Conservation (phyloP, 306 rosid genomes). For the Quercus cerris region DNA sequence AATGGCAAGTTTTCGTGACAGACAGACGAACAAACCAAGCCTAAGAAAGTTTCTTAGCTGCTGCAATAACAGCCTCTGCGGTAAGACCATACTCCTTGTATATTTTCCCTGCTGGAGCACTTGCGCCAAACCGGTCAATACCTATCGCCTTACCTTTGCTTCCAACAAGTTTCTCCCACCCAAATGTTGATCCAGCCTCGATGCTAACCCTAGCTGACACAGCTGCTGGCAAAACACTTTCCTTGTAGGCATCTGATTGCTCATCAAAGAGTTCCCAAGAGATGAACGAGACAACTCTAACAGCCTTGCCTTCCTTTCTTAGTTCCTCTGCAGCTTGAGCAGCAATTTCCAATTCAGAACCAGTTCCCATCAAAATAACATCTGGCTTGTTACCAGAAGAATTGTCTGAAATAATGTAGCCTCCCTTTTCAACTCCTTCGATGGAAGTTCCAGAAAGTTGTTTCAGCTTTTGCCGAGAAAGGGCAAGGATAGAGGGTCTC, state of each 20-base stretch:
- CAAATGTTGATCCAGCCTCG: constrained; percentile 95
- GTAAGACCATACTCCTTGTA: constrained; percentile 93
- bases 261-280: constrained; percentile 94
- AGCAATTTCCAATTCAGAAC: constrained; percentile 93
- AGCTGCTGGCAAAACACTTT: constrained; percentile 80
- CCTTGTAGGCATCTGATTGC: constrained; percentile 90
- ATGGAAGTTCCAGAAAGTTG: constrained; percentile 80
- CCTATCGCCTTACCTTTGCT: constrained; percentile 86
- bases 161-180: constrained; percentile 88
- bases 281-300: constrained; percentile 84
- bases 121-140: constrained; percentile 88
- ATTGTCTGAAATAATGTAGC: constrained; percentile 80
- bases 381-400: constrained; percentile 93
- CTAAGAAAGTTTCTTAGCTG: constrained; percentile 62
- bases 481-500: constrained; percentile 95
- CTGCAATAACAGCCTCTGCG: constrained; percentile 89
- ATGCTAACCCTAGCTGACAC: constrained; percentile 98
- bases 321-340: constrained; percentile 86
- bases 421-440: constrained; percentile 92
- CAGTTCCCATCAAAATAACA: constrained; percentile 88
- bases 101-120: constrained; percentile 91
- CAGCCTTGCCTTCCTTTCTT: constrained; percentile 88
- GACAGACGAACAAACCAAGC: constrained; percentile 10
- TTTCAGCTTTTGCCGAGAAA: constrained; percentile 87
- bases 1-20: background rate